phyloP scores from a whole-genome alignment of 1,139 yeast species.

The Taphrina flavorubra region DNA sequence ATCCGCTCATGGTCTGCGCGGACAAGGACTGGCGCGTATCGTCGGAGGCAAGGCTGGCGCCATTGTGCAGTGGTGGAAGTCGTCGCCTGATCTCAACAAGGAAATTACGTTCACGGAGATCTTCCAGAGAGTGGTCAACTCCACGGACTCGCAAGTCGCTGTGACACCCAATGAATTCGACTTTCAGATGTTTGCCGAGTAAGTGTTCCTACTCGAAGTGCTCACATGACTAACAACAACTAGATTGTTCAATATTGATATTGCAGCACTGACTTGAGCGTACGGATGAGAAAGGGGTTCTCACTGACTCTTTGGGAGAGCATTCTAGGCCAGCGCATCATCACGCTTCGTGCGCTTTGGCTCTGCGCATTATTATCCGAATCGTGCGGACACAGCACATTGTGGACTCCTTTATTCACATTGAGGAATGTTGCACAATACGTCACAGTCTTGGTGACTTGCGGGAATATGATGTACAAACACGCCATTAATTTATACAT shows the following conservation, averaged over 20 bases:
- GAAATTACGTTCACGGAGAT: background rate
- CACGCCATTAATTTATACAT: too few species aligned
- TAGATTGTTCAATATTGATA: slow-evolving; percentile 18
- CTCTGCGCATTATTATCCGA: too few species aligned
- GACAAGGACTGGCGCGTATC: slow-evolving; percentile 12
- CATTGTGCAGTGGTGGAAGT: slow-evolving; percentile 10
- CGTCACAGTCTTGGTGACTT: too few species aligned
- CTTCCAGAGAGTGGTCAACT: slow-evolving; percentile 13
- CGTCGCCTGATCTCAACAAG: slow-evolving; percentile 2
- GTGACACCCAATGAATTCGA: slow-evolving; percentile 4
- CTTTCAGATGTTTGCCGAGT: slow-evolving; percentile 19
- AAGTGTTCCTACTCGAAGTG: background rate
- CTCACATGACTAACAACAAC: background rate
- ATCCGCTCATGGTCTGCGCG: slow-evolving; percentile 1
- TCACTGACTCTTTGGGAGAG: too few species aligned
- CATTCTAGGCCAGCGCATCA: too few species aligned
- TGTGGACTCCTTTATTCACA: too few species aligned
- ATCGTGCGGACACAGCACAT: too few species aligned
- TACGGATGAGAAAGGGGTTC: too few species aligned
- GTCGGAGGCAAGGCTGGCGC: slow-evolving; percentile 13
- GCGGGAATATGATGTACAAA: too few species aligned
- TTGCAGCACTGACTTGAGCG: slow-evolving; percentile 1
- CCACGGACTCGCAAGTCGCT: background rate
- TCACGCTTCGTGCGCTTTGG: too few species aligned
- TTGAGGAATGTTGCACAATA: too few species aligned